Base-by-base conservation (phyloP, 768 basidiomycete genomes). In the Coprinopsis marcescibilis region DNA sequence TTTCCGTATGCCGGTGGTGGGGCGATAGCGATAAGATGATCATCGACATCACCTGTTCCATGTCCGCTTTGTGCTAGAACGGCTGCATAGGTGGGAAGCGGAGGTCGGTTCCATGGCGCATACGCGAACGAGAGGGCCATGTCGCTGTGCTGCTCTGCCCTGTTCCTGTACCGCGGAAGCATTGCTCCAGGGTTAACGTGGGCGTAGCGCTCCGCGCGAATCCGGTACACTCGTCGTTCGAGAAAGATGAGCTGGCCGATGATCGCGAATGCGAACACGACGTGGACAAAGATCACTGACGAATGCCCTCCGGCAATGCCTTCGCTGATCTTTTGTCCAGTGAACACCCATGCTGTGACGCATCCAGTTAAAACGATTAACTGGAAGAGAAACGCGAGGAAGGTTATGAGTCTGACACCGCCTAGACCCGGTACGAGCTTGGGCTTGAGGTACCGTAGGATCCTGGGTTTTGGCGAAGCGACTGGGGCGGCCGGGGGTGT, bases 1-100 rank as follows among this genome's bases (percentile, higher is more conserved):
- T 84, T 73, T 19, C 85, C 85, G 59, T 87, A 87, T n/a, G 82
- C 81, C 8, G 85, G 85, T 5, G 85, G 85, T 1, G 85, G 84
- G 3, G 79, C 72, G 15, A 69, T 72, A 2, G 83, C 84, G 48
- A 85, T 87, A 29, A 75, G 59, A 56, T 77, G 68, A 59, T 85
- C 84, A 54, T 87, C 85, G 21, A 84, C 83, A 60, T 87, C 85
- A 33, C 84, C 85, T 3, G 85, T 86, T 27, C 81, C 83, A 12
- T 68, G 72, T 12, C 84, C 83, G 58, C 77, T 79, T 52, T 83
- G 74, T 6, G 77, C 75, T n/a, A 89, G 66, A 2, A 79, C 76
- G 15, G 83, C 80, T 3, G 81, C 83, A 56, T 86, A 86, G 11
- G 81, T 83, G 0, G 84, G 83, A 34, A 86, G 64, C 11, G 82